These are phyloP conservation scores for Phytophthora europaea DNA, from an alignment of 352 stramenopile genomes.

Conservation along the genomic window DNA sequence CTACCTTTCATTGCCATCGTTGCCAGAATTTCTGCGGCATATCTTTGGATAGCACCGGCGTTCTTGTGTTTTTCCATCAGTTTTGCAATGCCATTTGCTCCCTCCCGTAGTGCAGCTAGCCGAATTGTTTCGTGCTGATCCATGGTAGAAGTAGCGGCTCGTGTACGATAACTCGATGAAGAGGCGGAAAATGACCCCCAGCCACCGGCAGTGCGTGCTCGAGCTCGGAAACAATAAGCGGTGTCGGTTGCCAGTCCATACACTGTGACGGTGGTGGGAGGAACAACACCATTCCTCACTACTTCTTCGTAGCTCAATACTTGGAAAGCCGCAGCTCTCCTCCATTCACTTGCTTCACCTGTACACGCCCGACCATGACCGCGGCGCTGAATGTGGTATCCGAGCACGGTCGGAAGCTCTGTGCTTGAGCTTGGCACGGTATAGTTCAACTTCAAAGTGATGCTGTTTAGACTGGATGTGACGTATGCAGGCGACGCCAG, in stretches of 20 bases:
- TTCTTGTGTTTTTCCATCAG: constrained; percentile 58
- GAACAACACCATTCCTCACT: constrained; percentile 32
- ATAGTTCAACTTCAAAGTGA: constrained; percentile 57
- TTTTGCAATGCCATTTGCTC: constrained; percentile 35
- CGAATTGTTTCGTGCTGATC: constrained; percentile 49
- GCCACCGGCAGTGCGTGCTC: constrained; percentile 63
- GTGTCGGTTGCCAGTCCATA: constrained; percentile 55
- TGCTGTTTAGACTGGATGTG: constrained; percentile 52
- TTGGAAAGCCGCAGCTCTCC: constrained; percentile 61
- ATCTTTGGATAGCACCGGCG: constrained; percentile 48
- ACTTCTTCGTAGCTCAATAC: constrained; percentile 65
- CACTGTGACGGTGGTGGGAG: constrained; percentile 43
- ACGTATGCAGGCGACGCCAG: constrained; percentile 46
- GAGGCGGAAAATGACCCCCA: constrained; percentile 73
- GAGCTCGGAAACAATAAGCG: constrained; percentile 69
- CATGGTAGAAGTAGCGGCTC: constrained; percentile 39
- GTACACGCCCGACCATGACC: constrained; percentile 54
- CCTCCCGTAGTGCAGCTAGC: constrained; percentile 22
- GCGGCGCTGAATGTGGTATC: constrained; percentile 69
- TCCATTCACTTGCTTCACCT: constrained; percentile 49
- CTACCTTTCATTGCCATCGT: constrained; percentile 55
- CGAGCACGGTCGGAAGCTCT: constrained; percentile 61
- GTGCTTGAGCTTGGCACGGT: constrained; percentile 3
- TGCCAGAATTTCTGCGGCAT: constrained; percentile 50
- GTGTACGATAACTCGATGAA: constrained; percentile 52